These are phyloP conservation scores for Chalaropsis thielavioides DNA, from an alignment of 2,329 filamentous ascomycete genomes.

Conservation along the genomic window DNA sequence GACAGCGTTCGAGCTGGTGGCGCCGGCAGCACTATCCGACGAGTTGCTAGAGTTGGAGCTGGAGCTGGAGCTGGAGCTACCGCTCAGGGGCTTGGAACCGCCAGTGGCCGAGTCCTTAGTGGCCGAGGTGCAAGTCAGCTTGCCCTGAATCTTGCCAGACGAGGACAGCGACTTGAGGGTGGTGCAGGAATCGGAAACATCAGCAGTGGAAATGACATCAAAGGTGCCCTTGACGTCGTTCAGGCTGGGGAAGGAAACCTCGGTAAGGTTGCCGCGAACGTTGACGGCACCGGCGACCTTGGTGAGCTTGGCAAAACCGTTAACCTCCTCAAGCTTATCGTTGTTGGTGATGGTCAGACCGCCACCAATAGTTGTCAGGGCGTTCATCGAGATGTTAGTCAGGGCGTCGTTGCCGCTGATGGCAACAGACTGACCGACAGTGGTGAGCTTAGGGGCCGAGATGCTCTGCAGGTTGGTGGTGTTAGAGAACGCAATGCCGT, in stretches of 20 bases:
- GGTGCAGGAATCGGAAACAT: constrained; percentile 43
- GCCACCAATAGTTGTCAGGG: constrained; percentile 54
- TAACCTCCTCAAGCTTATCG: constrained; percentile 51
- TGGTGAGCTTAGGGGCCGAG: constrained; percentile 54
- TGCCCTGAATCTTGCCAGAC: constrained; percentile 33
- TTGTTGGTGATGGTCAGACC: constrained; percentile 85
- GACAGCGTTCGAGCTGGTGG: constrained; percentile 32
- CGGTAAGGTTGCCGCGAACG: constrained; percentile 68
- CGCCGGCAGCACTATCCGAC: constrained; percentile 28
- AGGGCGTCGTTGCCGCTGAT: constrained; percentile 49
- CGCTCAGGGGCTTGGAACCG: constrained; percentile 21
- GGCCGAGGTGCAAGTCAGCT: constrained; percentile 34
- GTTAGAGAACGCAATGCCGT: constrained; percentile 70
- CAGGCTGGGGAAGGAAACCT: constrained; percentile 56
- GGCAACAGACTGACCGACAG: constrained; percentile 44
- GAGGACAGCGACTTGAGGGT: constrained; percentile 34
- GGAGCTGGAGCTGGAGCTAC: constrained; percentile 21
- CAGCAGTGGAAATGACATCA: constrained; percentile 50
- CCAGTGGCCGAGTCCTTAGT: constrained; percentile 39
- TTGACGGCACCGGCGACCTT: constrained; percentile 67
- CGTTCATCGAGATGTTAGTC: constrained; percentile 61
- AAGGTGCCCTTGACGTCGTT: constrained; percentile 57
- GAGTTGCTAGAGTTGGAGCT: constrained; percentile 23
- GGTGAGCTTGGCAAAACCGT: constrained; percentile 53
- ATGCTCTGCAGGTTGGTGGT: constrained; percentile 52